Base-by-base conservation (phyloP, 2,329 filamentous ascomycete species). In the Sporothrix brasiliensis region DNA sequence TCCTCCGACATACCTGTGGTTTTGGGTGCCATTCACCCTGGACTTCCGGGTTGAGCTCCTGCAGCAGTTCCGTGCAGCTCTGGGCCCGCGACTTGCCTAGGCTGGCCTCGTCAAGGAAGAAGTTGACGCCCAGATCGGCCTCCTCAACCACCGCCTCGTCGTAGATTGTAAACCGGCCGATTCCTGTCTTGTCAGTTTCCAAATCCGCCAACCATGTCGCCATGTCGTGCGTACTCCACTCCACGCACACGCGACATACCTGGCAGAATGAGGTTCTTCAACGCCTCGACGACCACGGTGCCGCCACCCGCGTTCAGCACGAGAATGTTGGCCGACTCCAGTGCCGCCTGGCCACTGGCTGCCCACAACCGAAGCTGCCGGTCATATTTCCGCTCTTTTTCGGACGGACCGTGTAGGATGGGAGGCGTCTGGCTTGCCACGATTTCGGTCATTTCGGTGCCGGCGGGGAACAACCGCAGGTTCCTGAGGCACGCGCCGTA, bases 251-350 rank as follows among this genome's bases (percentile, higher is more conserved):
- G 30, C 27, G 5, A 49, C 79, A 69, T 79, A 89, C 89, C 92
- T 70, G 95, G 95, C 10, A 99, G 83, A 3, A 99, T 92, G n/a
- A 99, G 87, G 78, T 99, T 99, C 85, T 99, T 99, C 73, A 99
- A 86, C 0, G 94, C 90, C 80, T 99, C 95, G 14, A 96, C 86
- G 16, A 94, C 95, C 47, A 93, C 92, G 2, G 93, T 92, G 11
- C 94, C 94, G n/a, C 91, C 82, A 1, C 93, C 91, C 0, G 91
- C 92, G 80, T 97, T 97, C 72, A 99, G 83, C 5, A 99, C 86
- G 14, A 98, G 87, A n/a, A 99, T 90, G 75, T 96, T 92, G 27
- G 95, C 92, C 70, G 93, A 89, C 80, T 99, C 96, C 2, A 99
- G 85, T 19, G 94, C 94, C 74, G 91, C 87, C 79, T 99, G 95